These are phyloP conservation scores for Neurospora sp. DNA, from an alignment of 495 filamentous ascomycete species.

Conservation along the genomic window DNA sequence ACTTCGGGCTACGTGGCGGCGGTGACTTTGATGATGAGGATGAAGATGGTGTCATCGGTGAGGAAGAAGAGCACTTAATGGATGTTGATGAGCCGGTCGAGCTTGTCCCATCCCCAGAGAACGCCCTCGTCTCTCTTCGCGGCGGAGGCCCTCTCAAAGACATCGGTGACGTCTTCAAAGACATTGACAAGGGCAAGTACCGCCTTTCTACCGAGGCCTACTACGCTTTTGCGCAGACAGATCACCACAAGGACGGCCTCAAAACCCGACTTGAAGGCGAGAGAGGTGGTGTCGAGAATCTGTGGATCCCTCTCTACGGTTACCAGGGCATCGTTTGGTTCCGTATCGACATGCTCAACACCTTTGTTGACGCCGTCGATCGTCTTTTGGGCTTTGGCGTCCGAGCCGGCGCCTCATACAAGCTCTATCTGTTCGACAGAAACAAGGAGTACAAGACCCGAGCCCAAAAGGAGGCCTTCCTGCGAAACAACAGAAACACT, in stretches of 20 bases:
- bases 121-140: background rate
- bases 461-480: background rate
- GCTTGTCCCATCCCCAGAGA: background rate
- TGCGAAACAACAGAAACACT: background rate
- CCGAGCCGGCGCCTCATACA: conserved; percentile 13
- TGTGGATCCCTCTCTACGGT: conserved; percentile 13
- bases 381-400: conserved; percentile 17
- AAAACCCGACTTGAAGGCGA: background rate
- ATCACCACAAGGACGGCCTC: background rate
- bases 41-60: background rate
- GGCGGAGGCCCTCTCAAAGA: background rate
- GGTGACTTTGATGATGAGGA: background rate
- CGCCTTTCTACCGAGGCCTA: background rate
- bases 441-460: conserved; percentile 2
- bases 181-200: background rate
- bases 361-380: conserved; percentile 22
- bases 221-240: background rate
- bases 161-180: background rate
- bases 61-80: background rate
- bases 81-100: background rate
- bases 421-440: conserved; percentile 11
- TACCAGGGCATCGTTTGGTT: conserved; percentile 21
- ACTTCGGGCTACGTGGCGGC: conserved; percentile 12
- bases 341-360: conserved; percentile 5
- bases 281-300: background rate